Percentiles rank a stretch among this genome's conserved stretches.
These are phyloP conservation scores for Kickxella alabastrina DNA, from an alignment of 192 early-diverging fungal genomes.

Conservation along the genomic window DNA sequence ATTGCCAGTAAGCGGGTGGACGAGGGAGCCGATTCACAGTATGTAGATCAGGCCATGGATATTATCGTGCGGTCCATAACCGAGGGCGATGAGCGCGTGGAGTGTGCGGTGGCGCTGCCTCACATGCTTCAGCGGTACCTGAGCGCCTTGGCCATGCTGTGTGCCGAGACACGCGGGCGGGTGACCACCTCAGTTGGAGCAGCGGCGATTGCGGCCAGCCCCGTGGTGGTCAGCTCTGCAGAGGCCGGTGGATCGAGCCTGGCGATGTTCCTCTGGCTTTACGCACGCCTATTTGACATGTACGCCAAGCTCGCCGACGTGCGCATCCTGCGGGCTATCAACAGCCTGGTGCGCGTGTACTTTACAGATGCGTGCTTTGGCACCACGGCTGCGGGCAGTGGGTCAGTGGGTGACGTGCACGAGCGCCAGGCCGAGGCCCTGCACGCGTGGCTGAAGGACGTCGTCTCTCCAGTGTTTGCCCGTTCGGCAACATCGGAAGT, in stretches of 20 bases:
- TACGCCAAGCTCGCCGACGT: constrained; percentile 7
- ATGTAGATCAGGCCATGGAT: constrained; percentile 11
- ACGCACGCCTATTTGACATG: constrained; percentile 8
- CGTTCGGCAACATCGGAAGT: neutral
- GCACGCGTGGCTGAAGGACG: constrained; percentile 15
- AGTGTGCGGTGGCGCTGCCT: constrained; percentile 26
- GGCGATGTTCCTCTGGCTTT: constrained; percentile 28
- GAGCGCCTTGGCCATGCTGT: constrained; percentile 27
- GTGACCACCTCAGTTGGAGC: constrained; percentile 26
- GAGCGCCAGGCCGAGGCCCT: constrained; percentile 14
- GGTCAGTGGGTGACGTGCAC: constrained; percentile 13
- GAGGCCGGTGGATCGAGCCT: constrained; percentile 23
- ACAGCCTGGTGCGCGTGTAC: constrained; percentile 23
- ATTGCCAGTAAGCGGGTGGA: neutral
- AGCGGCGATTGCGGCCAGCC: constrained; percentile 28
- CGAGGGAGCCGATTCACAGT: constrained; percentile 12
- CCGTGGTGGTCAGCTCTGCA: constrained; percentile 7
- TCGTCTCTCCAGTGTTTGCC: constrained; percentile 12
- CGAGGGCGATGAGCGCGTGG: neutral
- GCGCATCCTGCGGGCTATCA: constrained; percentile 13
- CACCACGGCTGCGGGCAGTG: constrained; percentile 14
- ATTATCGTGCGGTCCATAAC: neutral
- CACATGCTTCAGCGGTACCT: constrained; percentile 28
- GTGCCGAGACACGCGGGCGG: constrained; percentile 27
- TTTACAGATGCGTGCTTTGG: constrained; percentile 37